Base-by-base conservation (phyloP, 1,284 basidiomycete species). In the Cutaneotrichosporon sp. region DNA sequence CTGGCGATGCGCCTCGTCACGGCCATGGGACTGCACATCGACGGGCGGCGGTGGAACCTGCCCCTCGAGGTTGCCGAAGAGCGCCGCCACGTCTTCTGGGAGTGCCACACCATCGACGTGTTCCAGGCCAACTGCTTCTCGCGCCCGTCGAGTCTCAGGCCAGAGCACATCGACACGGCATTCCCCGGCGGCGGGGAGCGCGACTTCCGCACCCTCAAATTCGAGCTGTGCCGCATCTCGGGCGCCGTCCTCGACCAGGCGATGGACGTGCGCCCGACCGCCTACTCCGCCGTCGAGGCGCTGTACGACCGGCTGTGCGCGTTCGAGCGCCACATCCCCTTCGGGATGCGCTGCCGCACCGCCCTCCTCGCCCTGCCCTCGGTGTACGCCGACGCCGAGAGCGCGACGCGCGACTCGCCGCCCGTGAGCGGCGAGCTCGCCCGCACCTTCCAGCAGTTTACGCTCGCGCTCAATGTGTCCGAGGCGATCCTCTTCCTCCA, bases 21-120 rank as follows among this genome's bases (percentile, higher is more conserved):
- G 0, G 64, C 64, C 13, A 78, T 78, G 76, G 76, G 76, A 1
- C 47, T 76, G 55, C 76, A 79, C 57, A 67, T 74, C 7, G 77
- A 79, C 61, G 77, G 77, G 2, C 64, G 63, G 25, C 63, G 70
- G 10, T 79, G 77, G 77, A 72, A 73, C 38, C 65, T 79, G 6
- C 69, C 71, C 0, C 53, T 57, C 11, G 65, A 74, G 9, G 68
- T 73, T 0, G 69, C 72, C 2, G 69, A 76, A 50, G 75, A 76
- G 50, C 62, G 76, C 29, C 62, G 72, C 54, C 62, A 60, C 14
- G 66, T 71, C 10, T 71, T 71, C 52, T 71, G 69, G 69, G 68
- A 71, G 53, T 66, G 60, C 36, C 68, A 69, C 38, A 64, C 69
- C 5, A 66, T 68, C 33, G 69, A 71, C 38, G 61, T 69, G 6